Evolutionary conservation across 306 rosid genomes (phyloP).

Genomic region (Corylus avellana): DNA sequence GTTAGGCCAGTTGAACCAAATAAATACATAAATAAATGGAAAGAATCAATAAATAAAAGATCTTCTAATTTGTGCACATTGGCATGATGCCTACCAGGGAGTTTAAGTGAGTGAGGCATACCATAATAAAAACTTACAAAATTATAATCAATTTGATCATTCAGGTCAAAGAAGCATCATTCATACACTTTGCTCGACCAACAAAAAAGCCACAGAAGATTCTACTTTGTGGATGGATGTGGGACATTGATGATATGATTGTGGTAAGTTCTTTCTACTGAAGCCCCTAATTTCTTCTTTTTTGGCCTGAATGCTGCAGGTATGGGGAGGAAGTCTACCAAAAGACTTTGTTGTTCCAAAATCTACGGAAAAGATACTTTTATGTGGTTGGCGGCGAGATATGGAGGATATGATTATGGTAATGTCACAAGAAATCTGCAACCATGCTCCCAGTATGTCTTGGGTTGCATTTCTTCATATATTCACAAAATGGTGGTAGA

Average conservation of each 20-base stretch:
- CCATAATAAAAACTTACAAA: conserved; percentile 38
- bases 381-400: conserved; percentile 96
- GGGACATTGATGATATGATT: conserved; percentile 60
- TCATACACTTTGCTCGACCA: conserved; percentile 46
- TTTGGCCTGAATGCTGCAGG: conserved; percentile 64
- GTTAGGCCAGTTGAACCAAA: conserved; percentile 14
- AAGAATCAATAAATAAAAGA: conserved; percentile 5
- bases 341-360: conserved; percentile 71
- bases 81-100: conserved; percentile 36
- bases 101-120: conserved; percentile 31
- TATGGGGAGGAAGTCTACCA: conserved; percentile 90
- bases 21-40: neutral
- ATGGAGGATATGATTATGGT: conserved; percentile 98
- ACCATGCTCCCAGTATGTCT: conserved; percentile 31
- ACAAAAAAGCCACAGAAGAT: conserved; percentile 51
- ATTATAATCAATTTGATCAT: conserved; percentile 46
- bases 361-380: conserved; percentile 78
- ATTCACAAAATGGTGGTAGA: conserved; percentile 28
- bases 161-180: conserved; percentile 53
- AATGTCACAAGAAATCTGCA: conserved; percentile 41
- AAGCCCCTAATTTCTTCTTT: conserved; percentile 42
- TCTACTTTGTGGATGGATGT: conserved; percentile 58
- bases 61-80: conserved; percentile 14
- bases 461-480: conserved; percentile 29
- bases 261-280: conserved; percentile 43